Conservation (phyloP, 495 filamentous ascomycete species). For the Hypoxylon trugodes region DNA sequence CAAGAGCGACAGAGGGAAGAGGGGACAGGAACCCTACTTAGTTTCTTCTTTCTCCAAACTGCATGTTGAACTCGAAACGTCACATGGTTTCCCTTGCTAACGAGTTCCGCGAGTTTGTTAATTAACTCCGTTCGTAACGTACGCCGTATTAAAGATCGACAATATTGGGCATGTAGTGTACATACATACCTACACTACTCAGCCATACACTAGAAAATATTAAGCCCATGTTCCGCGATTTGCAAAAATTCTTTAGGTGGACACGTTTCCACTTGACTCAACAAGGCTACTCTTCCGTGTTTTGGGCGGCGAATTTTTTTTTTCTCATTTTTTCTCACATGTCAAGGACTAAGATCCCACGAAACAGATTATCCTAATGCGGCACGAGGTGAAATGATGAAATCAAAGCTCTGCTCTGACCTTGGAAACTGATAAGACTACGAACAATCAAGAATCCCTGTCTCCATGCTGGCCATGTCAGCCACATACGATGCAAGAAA, state of each 20-base stretch:
- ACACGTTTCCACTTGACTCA: slow-evolving; percentile 2
- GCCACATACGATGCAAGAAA: slow-evolving; percentile 36
- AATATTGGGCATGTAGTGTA: slow-evolving; percentile 8
- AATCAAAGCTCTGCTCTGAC: slow-evolving; percentile 25
- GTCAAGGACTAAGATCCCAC: slow-evolving; percentile 21
- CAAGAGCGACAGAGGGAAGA: slow-evolving; percentile 5
- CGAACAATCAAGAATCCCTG: slow-evolving; percentile 20
- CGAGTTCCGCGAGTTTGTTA: slow-evolving; percentile 7
- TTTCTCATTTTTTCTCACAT: slow-evolving; percentile 30
- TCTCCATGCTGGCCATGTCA: slow-evolving; percentile 21
- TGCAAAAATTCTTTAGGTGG: slow-evolving; percentile 19
- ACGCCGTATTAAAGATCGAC: slow-evolving; percentile 16
- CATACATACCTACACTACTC: too few species aligned
- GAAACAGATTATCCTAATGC: slow-evolving; percentile 29
- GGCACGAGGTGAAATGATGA: slow-evolving; percentile 39
- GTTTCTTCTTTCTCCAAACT: slow-evolving; percentile 4
- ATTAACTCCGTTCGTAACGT: neutral
- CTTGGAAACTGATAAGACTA: slow-evolving; percentile 25
- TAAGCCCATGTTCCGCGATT: slow-evolving; percentile 18
- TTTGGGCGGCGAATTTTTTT: neutral
- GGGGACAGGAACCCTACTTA: slow-evolving; percentile 17
- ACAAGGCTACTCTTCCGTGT: slow-evolving; percentile 4
- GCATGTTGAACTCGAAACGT: slow-evolving; percentile 16
- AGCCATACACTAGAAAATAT: too few species aligned
- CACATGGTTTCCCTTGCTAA: slow-evolving; percentile 24